These are phyloP conservation scores for Diaporthe citrichinensis DNA, from an alignment of 2,329 filamentous ascomycete genomes.

Conservation along the genomic window DNA sequence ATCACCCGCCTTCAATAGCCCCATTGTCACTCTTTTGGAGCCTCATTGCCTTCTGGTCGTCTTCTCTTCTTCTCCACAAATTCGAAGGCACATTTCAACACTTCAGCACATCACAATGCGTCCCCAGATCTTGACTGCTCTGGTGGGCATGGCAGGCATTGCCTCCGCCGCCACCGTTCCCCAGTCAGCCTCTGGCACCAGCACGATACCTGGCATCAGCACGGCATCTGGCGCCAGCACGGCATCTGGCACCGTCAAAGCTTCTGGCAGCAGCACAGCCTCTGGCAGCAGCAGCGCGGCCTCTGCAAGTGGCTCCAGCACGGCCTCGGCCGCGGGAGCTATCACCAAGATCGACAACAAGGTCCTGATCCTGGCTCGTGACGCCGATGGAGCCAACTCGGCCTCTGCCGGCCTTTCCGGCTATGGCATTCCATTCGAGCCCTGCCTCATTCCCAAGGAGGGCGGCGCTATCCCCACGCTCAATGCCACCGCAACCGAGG, in stretches of 20 bases:
- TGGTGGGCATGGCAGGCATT: not conserved
- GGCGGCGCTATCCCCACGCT: not conserved
- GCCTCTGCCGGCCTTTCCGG: not conserved
- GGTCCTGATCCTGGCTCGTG: constrained; percentile 13
- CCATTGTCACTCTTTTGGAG: not conserved
- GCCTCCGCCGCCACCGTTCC: not conserved
- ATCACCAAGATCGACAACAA: constrained; percentile 12
- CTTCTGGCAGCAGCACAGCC: not conserved
- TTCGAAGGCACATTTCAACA: not conserved
- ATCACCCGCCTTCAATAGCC: not conserved
- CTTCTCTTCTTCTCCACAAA: not conserved
- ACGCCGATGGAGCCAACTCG: not conserved
- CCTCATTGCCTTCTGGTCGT: not conserved
- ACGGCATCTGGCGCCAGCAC: not conserved
- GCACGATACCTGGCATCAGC: no score
- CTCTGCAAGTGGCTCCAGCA: not conserved
- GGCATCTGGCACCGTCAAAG: not conserved
- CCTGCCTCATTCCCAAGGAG: not conserved
- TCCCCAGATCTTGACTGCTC: not conserved
- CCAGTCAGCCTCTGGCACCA: not conserved
- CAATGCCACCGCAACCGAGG: not conserved
- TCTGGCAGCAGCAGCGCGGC: not conserved
- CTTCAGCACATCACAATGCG: not conserved
- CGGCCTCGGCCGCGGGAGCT: not conserved
- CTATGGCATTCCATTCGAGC: constrained; percentile 8